Evolutionary conservation across 2,329 filamentous ascomycete species (phyloP).

Genomic region (Penicillium sp.): DNA sequence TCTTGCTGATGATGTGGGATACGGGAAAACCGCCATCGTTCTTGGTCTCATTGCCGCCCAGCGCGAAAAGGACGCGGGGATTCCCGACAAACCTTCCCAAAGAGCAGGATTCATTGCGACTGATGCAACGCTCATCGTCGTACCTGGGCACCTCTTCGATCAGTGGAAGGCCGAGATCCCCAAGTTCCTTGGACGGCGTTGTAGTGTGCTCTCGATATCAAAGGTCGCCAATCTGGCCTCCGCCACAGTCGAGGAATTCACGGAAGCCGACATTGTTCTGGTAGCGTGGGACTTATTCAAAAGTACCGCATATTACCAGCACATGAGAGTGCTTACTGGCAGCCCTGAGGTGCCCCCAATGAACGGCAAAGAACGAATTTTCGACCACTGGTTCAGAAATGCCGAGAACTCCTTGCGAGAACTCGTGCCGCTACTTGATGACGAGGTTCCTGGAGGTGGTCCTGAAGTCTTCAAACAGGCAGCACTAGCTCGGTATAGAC

Average conservation of each 20-base stretch:
- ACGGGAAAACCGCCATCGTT: constrained; percentile 61
- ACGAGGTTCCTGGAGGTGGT: constrained; percentile 21
- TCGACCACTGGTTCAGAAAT: constrained; percentile 52
- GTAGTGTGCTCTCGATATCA: constrained; percentile 27
- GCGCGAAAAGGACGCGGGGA: constrained; percentile 17
- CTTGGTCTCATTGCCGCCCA: constrained; percentile 52
- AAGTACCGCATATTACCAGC: constrained; percentile 46
- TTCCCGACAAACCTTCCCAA: not conserved
- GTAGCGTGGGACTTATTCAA: constrained; percentile 51
- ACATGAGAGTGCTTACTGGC: constrained; percentile 50
- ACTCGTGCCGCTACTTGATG: constrained; percentile 39
- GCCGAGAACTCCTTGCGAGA: constrained; percentile 41
- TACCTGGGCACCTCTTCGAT: constrained; percentile 51
- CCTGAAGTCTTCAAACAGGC: constrained; percentile 23
- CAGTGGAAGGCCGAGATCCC: constrained; percentile 57
- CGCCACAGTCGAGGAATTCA: constrained; percentile 44
- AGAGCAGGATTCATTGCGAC: constrained; percentile 37
- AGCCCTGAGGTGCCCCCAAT: constrained; percentile 37
- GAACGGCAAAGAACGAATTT: constrained; percentile 44
- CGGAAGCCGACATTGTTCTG: constrained; percentile 53
- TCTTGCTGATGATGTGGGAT: constrained; percentile 61
- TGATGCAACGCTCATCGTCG: constrained; percentile 58
- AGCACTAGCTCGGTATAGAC: constrained; percentile 25
- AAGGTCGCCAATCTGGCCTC: constrained; percentile 45
- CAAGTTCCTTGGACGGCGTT: constrained; percentile 43